Conservation (phyloP, 257 asterid species). For the Cruciata laevipes region DNA sequence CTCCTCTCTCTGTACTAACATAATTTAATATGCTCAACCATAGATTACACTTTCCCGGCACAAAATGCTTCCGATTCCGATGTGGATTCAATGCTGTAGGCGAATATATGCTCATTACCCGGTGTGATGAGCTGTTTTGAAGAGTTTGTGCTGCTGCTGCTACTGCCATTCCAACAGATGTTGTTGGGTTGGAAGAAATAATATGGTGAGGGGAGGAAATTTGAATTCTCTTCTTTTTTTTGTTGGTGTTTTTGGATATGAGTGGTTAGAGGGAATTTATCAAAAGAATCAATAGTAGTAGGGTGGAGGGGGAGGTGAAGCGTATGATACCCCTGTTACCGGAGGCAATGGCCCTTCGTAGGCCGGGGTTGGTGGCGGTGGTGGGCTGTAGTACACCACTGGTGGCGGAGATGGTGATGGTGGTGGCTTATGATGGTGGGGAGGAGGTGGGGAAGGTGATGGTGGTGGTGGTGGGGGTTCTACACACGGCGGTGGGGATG, state of each 20-base stretch:
- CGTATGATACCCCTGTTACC: slow-evolving; percentile 53
- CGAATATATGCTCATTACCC: slow-evolving; percentile 6
- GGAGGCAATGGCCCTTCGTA: slow-evolving; percentile 89
- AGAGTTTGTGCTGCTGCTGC: neutral
- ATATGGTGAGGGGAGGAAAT: slow-evolving; percentile 9
- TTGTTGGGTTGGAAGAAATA: slow-evolving; percentile 18
- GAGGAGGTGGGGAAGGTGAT: slow-evolving; percentile 43
- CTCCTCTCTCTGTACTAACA: slow-evolving; percentile 17
- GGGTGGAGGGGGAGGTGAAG: slow-evolving; percentile 95
- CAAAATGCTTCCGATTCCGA: slow-evolving; percentile 7
- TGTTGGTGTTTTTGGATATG: slow-evolving; percentile 15
- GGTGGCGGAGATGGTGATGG: slow-evolving; percentile 57
- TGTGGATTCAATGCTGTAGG: slow-evolving; percentile 18
- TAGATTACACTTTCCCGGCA: slow-evolving; percentile 36
- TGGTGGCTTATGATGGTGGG: slow-evolving; percentile 31
- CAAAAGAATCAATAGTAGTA: slow-evolving; percentile 76
- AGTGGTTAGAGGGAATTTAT: slow-evolving; percentile 39
- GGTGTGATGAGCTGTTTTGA: slow-evolving; percentile 7
- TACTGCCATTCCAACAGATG: neutral
- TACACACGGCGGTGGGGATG: slow-evolving; percentile 56
- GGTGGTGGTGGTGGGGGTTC: slow-evolving; percentile 49
- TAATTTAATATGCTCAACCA: slow-evolving; percentile 24
- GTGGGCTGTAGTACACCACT: slow-evolving; percentile 23
- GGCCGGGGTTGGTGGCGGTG: slow-evolving; percentile 78
- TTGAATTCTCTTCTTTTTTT: slow-evolving; percentile 1